Conservation (phyloP, 2,329 filamentous ascomycete species). For the Claviceps citrina region DNA sequence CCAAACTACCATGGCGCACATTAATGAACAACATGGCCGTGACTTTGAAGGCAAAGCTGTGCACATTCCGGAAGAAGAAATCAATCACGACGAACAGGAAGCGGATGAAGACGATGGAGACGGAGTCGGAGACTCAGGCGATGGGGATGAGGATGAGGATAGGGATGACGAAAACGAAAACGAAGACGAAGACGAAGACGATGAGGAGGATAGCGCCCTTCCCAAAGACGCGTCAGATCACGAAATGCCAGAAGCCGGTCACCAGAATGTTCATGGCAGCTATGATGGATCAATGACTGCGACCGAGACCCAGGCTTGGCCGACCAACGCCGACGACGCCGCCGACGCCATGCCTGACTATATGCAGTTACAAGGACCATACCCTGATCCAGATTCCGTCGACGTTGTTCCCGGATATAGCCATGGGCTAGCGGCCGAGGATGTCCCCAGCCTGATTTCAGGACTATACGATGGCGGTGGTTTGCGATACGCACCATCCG, state of each 20-base stretch:
- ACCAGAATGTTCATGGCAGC: constrained; percentile 1
- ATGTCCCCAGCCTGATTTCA: constrained; percentile 4
- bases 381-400: constrained; percentile 4
- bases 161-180: constrained; percentile 14
- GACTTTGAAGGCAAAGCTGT: constrained; percentile 55
- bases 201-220: constrained; percentile 21
- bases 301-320: constrained; percentile 4
- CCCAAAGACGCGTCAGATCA: constrained; percentile 18
- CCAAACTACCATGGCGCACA: constrained; percentile 71
- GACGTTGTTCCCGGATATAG: constrained; percentile 1
- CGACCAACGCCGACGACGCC: constrained; percentile 1
- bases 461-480: constrained; percentile 4
- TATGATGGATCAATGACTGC: constrained; percentile 6
- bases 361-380: constrained; percentile 5
- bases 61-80: constrained; percentile 13
- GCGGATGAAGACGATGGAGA: constrained; percentile 10
- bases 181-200: constrained; percentile 14
- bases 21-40: constrained; percentile 75
- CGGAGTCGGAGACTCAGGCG: constrained; percentile 10
- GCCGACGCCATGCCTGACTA: constrained; percentile 1
- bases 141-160: constrained; percentile 11
- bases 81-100: not conserved
- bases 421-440: not conserved
- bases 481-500: constrained; percentile 5
- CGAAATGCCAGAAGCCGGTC: constrained; percentile 3